Conservation (phyloP, 306 rosid genomes). For the Cicer chorassanicum region DNA sequence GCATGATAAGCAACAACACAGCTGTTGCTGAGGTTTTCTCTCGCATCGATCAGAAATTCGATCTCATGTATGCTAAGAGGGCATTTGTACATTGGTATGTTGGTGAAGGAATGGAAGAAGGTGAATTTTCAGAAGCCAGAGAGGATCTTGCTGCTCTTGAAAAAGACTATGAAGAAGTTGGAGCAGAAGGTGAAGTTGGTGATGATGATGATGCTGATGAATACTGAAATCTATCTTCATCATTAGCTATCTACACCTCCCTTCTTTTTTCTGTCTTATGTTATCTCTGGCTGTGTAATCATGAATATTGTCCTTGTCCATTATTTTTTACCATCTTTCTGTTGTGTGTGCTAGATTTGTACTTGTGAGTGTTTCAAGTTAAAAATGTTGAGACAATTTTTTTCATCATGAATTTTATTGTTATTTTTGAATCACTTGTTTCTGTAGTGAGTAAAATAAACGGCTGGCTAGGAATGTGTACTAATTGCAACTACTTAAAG, state of each 20-base stretch:
- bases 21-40: conserved; percentile 75
- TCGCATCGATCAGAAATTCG: conserved; percentile 71
- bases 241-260: neutral
- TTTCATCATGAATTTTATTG: neutral
- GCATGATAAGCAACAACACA: conserved; percentile 81
- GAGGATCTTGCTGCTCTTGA: conserved; percentile 89
- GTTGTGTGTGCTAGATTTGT: conserved; percentile 37
- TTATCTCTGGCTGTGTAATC: neutral
- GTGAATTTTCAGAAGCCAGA: conserved; percentile 79
- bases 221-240: conserved; percentile 41
- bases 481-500: neutral
- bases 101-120: conserved; percentile 91
- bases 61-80: conserved; percentile 76
- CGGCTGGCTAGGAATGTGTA: neutral
- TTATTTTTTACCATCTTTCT: conserved; percentile 22
- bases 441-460: conserved; percentile 14
- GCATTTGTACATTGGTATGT: conserved; percentile 88
- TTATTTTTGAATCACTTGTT: conserved; percentile 15
- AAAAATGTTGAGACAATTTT: conserved; percentile 7
- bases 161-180: conserved; percentile 81
- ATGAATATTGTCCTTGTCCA: conserved; percentile 16
- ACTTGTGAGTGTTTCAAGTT: conserved; percentile 32
- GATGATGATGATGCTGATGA: conserved; percentile 49
- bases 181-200: conserved; percentile 61
- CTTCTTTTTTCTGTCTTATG: conserved; percentile 4